A percentile compares a stretch with the other conserved stretches of the same genome.
Conservation (phyloP, 352 stramenopile species). For the Pseudoperonospora humuli region DNA sequence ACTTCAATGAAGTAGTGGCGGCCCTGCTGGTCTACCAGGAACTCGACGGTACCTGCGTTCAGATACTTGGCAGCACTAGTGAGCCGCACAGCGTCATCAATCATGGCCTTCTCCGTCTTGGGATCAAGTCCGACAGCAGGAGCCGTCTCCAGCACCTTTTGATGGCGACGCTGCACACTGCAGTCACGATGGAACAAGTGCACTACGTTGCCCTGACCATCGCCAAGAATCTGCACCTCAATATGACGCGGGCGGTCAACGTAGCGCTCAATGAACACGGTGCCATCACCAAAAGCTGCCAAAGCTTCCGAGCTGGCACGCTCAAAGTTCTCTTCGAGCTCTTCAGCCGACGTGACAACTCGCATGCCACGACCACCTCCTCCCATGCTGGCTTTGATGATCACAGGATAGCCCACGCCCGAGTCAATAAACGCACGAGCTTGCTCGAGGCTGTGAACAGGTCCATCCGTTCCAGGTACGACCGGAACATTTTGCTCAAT, state of each 20-base stretch:
- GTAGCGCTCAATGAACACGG: constrained; percentile 95
- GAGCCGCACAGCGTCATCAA: constrained; percentile 88
- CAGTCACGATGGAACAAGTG: constrained; percentile 96
- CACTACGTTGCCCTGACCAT: constrained; percentile 91
- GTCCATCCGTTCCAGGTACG: constrained; percentile 85
- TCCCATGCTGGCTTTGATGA: constrained; percentile 98
- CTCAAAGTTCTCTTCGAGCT: constrained; percentile 86
- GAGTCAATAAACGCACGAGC: constrained; percentile 87
- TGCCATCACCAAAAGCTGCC: constrained; percentile 91
- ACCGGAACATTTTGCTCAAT: constrained; percentile 86
- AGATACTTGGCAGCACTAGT: constrained; percentile 90
- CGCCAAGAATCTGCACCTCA: constrained; percentile 96
- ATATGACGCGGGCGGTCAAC: constrained; percentile 94
- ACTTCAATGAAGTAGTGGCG: constrained; percentile 98
- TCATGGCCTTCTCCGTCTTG: constrained; percentile 87
- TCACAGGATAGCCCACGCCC: constrained; percentile 91
- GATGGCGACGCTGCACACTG: constrained; percentile 95
- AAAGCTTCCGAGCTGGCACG: constrained; percentile 80
- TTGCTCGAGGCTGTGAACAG: constrained; percentile 84
- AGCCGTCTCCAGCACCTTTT: constrained; percentile 96
- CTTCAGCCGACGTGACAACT: constrained; percentile 73
- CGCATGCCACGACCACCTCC: constrained; percentile 96
- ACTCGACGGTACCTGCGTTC: constrained; percentile 97
- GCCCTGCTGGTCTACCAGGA: constrained; percentile 91
- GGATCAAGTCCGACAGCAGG: constrained; percentile 80